These are phyloP conservation scores for Aethionema arabicum DNA, from an alignment of 345 rosid species.

Conservation along the genomic window DNA sequence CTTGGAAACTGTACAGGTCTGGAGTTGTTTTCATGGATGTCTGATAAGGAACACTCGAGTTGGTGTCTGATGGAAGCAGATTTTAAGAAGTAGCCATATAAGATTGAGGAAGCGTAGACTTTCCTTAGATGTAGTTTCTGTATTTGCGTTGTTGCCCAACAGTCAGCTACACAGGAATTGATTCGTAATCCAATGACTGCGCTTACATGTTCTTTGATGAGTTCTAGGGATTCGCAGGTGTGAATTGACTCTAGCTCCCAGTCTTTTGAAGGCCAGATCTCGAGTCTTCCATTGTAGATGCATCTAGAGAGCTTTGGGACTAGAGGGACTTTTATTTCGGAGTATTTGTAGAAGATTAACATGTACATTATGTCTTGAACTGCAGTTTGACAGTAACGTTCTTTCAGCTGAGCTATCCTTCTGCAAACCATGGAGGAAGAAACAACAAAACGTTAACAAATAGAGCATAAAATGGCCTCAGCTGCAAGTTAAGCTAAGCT, in stretches of 20 bases:
- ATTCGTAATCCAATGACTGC: slow-evolving; percentile 70
- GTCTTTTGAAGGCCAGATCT: slow-evolving; percentile 85
- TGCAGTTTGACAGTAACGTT: slow-evolving; percentile 59
- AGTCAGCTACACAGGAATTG: slow-evolving; percentile 73
- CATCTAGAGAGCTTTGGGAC: slow-evolving; percentile 88
- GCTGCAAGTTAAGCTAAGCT: slow-evolving; percentile 2
- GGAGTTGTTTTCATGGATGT: slow-evolving; percentile 27
- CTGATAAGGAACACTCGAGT: slow-evolving; percentile 52
- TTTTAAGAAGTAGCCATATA: slow-evolving; percentile 84
- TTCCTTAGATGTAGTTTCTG: slow-evolving; percentile 48
- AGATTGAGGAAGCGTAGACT: slow-evolving; percentile 62
- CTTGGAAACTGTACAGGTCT: slow-evolving; percentile 44
- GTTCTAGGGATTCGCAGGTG: slow-evolving; percentile 59
- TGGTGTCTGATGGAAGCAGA: slow-evolving; percentile 72
- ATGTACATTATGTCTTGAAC: slow-evolving; percentile 89
- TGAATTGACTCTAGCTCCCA: slow-evolving; percentile 92
- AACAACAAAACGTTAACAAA: background rate
- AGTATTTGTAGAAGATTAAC: slow-evolving; percentile 74
- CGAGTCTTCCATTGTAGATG: slow-evolving; percentile 77
- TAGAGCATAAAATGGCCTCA: background rate
- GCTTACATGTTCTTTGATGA: slow-evolving; percentile 72
- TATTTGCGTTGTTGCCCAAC: slow-evolving; percentile 82
- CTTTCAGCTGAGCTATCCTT: slow-evolving; percentile 79
- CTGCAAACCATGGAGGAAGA: slow-evolving; percentile 40
- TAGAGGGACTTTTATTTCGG: slow-evolving; percentile 77